Evolutionary conservation across 148 eudicot species (phyloP).

Genomic region (Amaranthus cruentus): DNA sequence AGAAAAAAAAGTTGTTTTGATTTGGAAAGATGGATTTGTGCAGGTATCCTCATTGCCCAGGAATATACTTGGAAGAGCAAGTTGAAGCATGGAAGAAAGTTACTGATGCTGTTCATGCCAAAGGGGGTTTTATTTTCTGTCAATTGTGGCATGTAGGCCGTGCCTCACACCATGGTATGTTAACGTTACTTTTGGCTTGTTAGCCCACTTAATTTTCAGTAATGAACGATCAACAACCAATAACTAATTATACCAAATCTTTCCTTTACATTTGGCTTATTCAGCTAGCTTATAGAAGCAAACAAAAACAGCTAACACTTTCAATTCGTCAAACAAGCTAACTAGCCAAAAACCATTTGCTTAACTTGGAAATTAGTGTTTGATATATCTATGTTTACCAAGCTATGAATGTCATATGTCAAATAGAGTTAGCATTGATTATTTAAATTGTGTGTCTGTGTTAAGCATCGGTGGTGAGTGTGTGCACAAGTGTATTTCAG

Average conservation of each 20-base stretch:
- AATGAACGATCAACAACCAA: not conserved
- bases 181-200: not conserved
- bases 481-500: too few relatives aligned
- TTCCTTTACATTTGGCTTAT: too few relatives aligned
- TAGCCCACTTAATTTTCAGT: not conserved
- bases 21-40: not conserved
- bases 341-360: too few relatives aligned
- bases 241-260: not conserved
- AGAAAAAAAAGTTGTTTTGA: not conserved
- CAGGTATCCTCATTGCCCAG: conserved; percentile 85
- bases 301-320: too few relatives aligned
- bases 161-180: conserved; percentile 66
- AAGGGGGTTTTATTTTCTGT: conserved; percentile 64
- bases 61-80: conserved; percentile 67
- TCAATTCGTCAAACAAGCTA: too few relatives aligned
- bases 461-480: too few relatives aligned
- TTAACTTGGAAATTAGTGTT: too few relatives aligned
- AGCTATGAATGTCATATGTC: too few relatives aligned
- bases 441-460: too few relatives aligned
- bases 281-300: too few relatives aligned
- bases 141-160: conserved; percentile 94
- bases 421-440: too few relatives aligned
- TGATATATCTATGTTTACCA: too few relatives aligned
- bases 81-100: conserved; percentile 78
- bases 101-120: conserved; percentile 68